These are phyloP conservation scores for Blastobotrys serpentis DNA, from an alignment of 1,139 yeast genomes.

Conservation along the genomic window DNA sequence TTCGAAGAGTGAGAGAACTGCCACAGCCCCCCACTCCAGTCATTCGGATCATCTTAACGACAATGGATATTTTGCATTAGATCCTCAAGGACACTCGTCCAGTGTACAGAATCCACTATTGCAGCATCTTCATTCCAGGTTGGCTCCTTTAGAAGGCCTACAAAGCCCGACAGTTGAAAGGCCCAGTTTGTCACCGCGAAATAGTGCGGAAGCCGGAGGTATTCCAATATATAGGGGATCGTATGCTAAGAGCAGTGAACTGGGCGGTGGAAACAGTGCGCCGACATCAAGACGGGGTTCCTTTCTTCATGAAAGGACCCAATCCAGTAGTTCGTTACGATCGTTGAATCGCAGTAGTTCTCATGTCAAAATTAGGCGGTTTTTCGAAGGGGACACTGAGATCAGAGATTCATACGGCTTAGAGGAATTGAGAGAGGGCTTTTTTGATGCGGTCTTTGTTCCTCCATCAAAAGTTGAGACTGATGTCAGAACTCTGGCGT, in stretches of 20 bases:
- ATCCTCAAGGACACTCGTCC: slow-evolving; percentile 5
- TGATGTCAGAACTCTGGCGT: slow-evolving; percentile 10
- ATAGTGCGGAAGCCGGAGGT: slow-evolving; percentile 13
- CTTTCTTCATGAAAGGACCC: background rate
- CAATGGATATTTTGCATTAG: background rate
- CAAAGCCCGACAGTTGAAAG: slow-evolving; percentile 8
- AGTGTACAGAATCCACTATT: background rate
- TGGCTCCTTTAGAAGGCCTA: background rate
- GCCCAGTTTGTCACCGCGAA: slow-evolving; percentile 8
- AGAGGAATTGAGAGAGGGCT: slow-evolving; percentile 49
- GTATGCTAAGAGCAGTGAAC: slow-evolving; percentile 20
- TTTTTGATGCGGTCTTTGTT: slow-evolving; percentile 48
- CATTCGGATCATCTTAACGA: background rate
- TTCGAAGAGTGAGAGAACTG: too few relatives aligned
- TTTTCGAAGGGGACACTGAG: slow-evolving; percentile 28
- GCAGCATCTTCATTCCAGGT: slow-evolving; percentile 5
- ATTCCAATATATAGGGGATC: slow-evolving; percentile 27
- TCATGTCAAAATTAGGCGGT: slow-evolving; percentile 16
- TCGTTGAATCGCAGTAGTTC: slow-evolving; percentile 6
- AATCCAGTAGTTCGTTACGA: slow-evolving; percentile 1
- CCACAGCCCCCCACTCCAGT: background rate
- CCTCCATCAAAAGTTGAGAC: slow-evolving; percentile 34
- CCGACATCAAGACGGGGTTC: background rate
- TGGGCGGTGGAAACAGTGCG: background rate
- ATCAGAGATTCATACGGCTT: slow-evolving; percentile 39